Percentiles rank a stretch among this genome's conserved stretches.
These are phyloP conservation scores for Corynascus novoguineensis DNA, from an alignment of 495 filamentous ascomycete species.

Conservation along the genomic window DNA sequence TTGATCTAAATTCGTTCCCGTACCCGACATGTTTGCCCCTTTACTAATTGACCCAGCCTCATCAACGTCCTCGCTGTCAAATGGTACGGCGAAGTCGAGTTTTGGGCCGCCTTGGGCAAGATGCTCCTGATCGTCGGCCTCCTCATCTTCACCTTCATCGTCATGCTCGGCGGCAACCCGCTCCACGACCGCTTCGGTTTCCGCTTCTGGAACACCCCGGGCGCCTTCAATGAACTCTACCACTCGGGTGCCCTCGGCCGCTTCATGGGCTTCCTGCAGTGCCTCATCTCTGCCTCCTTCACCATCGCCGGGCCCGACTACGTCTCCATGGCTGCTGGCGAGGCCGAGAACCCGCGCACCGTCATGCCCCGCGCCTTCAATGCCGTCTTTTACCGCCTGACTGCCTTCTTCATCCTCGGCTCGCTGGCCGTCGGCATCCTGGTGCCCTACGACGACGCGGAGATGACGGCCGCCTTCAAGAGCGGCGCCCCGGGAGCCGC, in stretches of 20 bases:
- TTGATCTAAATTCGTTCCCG: neutral
- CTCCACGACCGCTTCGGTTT: slow-evolving; percentile 65
- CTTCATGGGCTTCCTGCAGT: slow-evolving; percentile 67
- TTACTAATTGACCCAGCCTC: too few relatives aligned
- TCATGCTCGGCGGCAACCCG: slow-evolving; percentile 71
- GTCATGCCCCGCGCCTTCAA: slow-evolving; percentile 69
- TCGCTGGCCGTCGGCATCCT: slow-evolving; percentile 63
- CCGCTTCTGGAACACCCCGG: slow-evolving; percentile 67
- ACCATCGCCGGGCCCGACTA: slow-evolving; percentile 80
- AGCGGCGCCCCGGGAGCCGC: slow-evolving; percentile 53
- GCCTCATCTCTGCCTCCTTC: slow-evolving; percentile 70
- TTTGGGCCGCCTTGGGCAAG: slow-evolving; percentile 65
- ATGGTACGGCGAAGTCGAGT: slow-evolving; percentile 55
- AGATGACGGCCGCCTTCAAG: slow-evolving; percentile 50
- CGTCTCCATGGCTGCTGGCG: slow-evolving; percentile 69
- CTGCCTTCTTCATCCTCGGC: slow-evolving; percentile 69
- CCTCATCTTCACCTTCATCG: slow-evolving; percentile 66
- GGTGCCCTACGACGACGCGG: slow-evolving; percentile 53
- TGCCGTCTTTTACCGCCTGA: slow-evolving; percentile 70
- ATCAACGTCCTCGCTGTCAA: slow-evolving; percentile 58
- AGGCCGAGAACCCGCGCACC: slow-evolving; percentile 62
- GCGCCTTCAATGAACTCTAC: slow-evolving; percentile 61
- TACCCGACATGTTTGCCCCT: too few relatives aligned
- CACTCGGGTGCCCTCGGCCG: slow-evolving; percentile 54
- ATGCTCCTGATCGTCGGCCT: slow-evolving; percentile 62